A percentile compares a stretch with the other conserved stretches of the same genome.
Conservation (phyloP, 306 rosid species). For the Vigna radiata region DNA sequence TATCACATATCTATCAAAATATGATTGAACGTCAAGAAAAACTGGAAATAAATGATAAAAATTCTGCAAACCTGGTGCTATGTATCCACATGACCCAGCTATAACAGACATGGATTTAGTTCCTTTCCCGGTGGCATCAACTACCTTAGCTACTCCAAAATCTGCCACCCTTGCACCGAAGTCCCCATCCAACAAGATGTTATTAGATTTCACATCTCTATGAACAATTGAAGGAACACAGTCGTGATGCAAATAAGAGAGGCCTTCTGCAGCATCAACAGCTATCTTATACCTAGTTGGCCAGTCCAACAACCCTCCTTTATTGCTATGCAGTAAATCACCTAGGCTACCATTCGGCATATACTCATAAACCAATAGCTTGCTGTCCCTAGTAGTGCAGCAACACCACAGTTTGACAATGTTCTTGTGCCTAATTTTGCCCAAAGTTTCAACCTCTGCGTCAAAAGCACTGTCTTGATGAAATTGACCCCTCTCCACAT, state of each 20-base stretch:
- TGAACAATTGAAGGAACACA: constrained; percentile 94
- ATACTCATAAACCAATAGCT: constrained; percentile 91
- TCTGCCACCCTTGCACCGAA: constrained; percentile 91
- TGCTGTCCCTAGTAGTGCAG: constrained; percentile 82
- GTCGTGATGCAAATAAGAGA: constrained; percentile 94
- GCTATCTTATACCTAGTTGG: constrained; percentile 85
- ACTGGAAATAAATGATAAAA: not conserved
- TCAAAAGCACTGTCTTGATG: constrained; percentile 72
- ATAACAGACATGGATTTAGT: constrained; percentile 86
- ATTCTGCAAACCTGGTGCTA: constrained; percentile 81
- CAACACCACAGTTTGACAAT: constrained; percentile 97
- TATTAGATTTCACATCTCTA: constrained; percentile 91
- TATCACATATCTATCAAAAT: constrained; percentile 12
- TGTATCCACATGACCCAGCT: constrained; percentile 96
- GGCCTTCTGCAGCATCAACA: constrained; percentile 92
- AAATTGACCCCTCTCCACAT: constrained; percentile 62
- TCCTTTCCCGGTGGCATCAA: constrained; percentile 65
- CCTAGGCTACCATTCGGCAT: constrained; percentile 97
- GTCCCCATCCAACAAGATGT: constrained; percentile 84
- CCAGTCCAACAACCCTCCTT: constrained; percentile 89
- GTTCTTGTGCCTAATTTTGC: constrained; percentile 93
- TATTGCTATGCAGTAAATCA: constrained; percentile 82
- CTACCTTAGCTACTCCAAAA: constrained; percentile 86
- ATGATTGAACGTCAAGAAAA: constrained; percentile 22
- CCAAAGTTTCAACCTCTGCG: constrained; percentile 89